Evolutionary conservation across 2,329 filamentous ascomycete genomes (phyloP), one percentile per base, ranked within the genome.

Genomic region (Penicillium sp.): DNA sequence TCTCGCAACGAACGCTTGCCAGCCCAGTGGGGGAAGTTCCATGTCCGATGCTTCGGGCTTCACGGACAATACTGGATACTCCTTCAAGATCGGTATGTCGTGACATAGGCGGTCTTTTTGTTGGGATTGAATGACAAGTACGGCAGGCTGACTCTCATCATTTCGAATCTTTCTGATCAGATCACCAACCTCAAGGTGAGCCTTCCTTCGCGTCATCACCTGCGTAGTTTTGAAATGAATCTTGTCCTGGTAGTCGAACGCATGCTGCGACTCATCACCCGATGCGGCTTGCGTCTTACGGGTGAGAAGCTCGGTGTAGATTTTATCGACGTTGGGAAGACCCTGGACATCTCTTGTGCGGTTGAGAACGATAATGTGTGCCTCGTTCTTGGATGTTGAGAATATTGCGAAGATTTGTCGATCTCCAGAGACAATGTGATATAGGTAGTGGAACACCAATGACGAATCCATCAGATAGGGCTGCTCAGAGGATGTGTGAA

Each of bases 331-430:
- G 59, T 97, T 99, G 0, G 94, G 94, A 62, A 99, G 80, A 31
- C 92, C 90, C 65, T 95, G 89, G 6, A 85, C 82, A 63, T 97
- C 92, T 62, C 87, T 87, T 44, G 83, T 86, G 66, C 87, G 89
- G 68, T 94, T 92, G 37, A 96, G 81, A n/a, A 97, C 88, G 48
- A 97, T 81, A 48, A 99, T 84, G 65, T 96, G 85, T 0, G 92
- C 94, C 65, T 94, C 86, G 13, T 86, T 82, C 60, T 83, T 87
- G 0, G 85, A 84, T 0, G 91, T 93, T 0, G 93, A 97, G 73
- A 99, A 96, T 6, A 99, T 72, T 1, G 91, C 92, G 71, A 97
- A 97, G 49, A 99, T 87, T 67, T 99, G 92, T 35, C 91, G 84
- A 55, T 99, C 93, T 3, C 92, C 91, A 13, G 91, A 87, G 42